Conservation (phyloP, 169 alveolate genomes). For the Plasmodium gonderi region DNA sequence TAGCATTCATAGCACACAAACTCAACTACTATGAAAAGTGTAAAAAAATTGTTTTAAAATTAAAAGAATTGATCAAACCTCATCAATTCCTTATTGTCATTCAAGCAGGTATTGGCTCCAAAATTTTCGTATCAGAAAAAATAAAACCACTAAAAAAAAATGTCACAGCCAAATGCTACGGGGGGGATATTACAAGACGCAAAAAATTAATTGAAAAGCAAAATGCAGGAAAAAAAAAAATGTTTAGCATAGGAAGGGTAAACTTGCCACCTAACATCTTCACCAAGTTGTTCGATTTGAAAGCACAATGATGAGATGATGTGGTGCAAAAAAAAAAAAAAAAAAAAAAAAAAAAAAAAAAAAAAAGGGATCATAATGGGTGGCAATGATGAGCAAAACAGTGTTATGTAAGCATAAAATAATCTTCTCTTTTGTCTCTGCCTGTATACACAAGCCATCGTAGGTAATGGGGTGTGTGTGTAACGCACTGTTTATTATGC, state of each 20-base stretch:
- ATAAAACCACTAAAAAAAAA: conserved; percentile 92
- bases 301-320: background rate
- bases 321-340: background rate
- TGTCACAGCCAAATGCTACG: conserved; percentile 94
- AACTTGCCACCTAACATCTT: conserved; percentile 71
- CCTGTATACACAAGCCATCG: too few species aligned
- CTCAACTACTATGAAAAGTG: conserved; percentile 84
- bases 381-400: too few species aligned
- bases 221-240: conserved; percentile 89
- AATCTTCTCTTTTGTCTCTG: too few species aligned
- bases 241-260: conserved; percentile 84
- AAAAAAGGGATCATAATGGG: too few species aligned
- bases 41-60: conserved; percentile 80
- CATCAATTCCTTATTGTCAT: conserved; percentile 91
- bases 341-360: background rate
- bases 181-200: conserved; percentile 95
- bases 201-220: conserved; percentile 92
- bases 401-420: too few species aligned
- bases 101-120: conserved; percentile 91
- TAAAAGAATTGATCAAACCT: conserved; percentile 90
- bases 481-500: too few species aligned
- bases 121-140: conserved; percentile 90
- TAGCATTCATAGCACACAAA: conserved; percentile 87
- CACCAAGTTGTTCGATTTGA: conserved; percentile 46
- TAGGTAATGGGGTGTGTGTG: too few species aligned